Percentiles rank a stretch among this genome's conserved stretches.
Evolutionary conservation across 345 rosid species (phyloP).

Genomic region (Camelina laxa): DNA sequence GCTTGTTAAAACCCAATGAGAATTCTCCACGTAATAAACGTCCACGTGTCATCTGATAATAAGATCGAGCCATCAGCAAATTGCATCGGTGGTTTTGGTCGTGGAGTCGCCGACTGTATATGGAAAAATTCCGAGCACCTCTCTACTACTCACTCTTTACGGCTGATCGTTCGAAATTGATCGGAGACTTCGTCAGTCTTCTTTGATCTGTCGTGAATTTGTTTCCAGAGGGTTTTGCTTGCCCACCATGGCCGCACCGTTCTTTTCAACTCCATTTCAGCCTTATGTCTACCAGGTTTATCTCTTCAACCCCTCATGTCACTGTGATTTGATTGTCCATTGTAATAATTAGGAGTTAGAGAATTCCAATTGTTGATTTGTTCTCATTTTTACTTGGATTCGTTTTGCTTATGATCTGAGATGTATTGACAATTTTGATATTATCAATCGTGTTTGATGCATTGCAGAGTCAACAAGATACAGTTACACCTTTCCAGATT

Average conservation of each 20-base stretch:
- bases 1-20: constrained; percentile 21
- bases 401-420: not conserved
- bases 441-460: not conserved
- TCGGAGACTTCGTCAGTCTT: not conserved
- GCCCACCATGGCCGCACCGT: constrained; percentile 86
- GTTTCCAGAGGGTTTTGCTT: not conserved
- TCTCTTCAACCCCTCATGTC: not conserved
- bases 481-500: constrained; percentile 84
- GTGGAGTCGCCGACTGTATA: constrained; percentile 13
- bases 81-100: constrained; percentile 17
- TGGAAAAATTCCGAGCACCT: not conserved
- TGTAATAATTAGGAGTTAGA: constrained; percentile 4
- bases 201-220: constrained; percentile 23
- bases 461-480: constrained; percentile 83
- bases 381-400: not conserved
- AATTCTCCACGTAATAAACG: not conserved
- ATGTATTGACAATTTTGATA: not conserved
- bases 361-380: constrained; percentile 14
- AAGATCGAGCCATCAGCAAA: constrained; percentile 1
- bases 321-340: not conserved
- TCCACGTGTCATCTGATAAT: constrained; percentile 32
- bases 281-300: constrained; percentile 94
- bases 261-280: constrained; percentile 96
- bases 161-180: not conserved
- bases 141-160: not conserved